phyloP scores from a whole-genome alignment of 2,329 filamentous ascomycete species.

The Pseudogymnoascus destructans region DNA sequence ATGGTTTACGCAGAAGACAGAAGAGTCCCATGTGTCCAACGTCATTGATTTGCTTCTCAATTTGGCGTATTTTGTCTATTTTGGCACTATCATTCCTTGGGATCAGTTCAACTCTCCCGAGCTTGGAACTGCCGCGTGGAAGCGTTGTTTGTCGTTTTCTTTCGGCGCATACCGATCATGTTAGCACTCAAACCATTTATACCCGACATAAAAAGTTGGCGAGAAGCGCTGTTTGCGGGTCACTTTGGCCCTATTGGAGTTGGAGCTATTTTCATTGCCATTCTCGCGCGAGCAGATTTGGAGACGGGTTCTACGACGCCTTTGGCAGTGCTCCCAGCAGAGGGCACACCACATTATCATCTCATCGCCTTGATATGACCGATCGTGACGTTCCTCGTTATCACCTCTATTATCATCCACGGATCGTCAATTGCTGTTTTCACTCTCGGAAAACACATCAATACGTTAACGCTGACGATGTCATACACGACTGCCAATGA shows the following conservation, averaged over 20 bases:
- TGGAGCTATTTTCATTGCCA: slow-evolving; percentile 88
- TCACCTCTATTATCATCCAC: slow-evolving; percentile 87
- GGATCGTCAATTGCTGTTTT: slow-evolving; percentile 96
- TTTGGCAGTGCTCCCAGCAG: slow-evolving; percentile 44
- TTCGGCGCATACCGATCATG: slow-evolving; percentile 94
- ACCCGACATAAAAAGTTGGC: slow-evolving; percentile 95
- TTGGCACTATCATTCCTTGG: slow-evolving; percentile 96
- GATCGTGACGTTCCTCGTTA: slow-evolving; percentile 85
- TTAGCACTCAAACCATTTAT: slow-evolving; percentile 80
- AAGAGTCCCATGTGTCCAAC: slow-evolving; percentile 97
- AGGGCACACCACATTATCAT: slow-evolving; percentile 42
- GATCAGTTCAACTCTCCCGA: slow-evolving; percentile 66
- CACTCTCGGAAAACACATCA: slow-evolving; percentile 94
- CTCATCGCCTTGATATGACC: slow-evolving; percentile 88
- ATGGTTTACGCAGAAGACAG: slow-evolving; percentile 97
- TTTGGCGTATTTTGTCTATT: slow-evolving; percentile 94
- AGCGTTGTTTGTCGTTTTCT: slow-evolving; percentile 89
- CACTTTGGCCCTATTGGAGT: slow-evolving; percentile 98
- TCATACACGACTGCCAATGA: slow-evolving; percentile 88
- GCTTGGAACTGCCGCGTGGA: slow-evolving; percentile 73
- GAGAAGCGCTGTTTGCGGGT: slow-evolving; percentile 89
- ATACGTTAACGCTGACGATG: slow-evolving; percentile 87
- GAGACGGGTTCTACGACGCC: slow-evolving; percentile 65
- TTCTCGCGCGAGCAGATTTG: slow-evolving; percentile 83
- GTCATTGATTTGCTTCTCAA: slow-evolving; percentile 97